Evolutionary conservation across 345 rosid species (phyloP).

Genomic region (Rhodomyrtus tomentosa): DNA sequence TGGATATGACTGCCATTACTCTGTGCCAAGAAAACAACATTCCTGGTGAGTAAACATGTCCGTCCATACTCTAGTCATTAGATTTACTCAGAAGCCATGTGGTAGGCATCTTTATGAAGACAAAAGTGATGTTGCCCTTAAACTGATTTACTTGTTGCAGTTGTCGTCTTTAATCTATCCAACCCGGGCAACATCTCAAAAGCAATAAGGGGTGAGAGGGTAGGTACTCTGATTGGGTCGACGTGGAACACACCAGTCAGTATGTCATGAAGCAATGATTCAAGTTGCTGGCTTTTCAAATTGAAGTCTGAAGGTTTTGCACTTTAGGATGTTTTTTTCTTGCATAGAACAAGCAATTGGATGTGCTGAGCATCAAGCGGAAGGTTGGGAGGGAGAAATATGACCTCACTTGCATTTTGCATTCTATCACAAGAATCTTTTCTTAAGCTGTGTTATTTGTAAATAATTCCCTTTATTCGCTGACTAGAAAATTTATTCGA

Average conservation of each 20-base stretch:
- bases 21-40: slow-evolving; percentile 94
- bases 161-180: slow-evolving; percentile 79
- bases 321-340: neutral
- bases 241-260: slow-evolving; percentile 21
- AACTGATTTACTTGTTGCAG: slow-evolving; percentile 25
- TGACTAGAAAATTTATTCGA: neutral
- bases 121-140: neutral
- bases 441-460: neutral
- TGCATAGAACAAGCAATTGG: neutral
- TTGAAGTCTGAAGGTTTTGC: neutral
- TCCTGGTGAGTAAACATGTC: slow-evolving; percentile 45
- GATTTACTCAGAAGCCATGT: neutral
- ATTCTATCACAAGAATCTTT: neutral
- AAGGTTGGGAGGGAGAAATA: neutral
- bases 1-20: slow-evolving; percentile 98
- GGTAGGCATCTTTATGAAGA: neutral
- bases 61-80: neutral
- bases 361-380: neutral
- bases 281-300: neutral
- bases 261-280: neutral
- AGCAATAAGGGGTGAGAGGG: slow-evolving; percentile 86
- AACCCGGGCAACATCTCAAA: slow-evolving; percentile 73
- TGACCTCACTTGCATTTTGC: neutral
- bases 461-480: neutral
- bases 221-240: slow-evolving; percentile 78